Base-by-base conservation (phyloP, 208 protist genomes). In the Acanthamoeba lenticulata region DNA sequence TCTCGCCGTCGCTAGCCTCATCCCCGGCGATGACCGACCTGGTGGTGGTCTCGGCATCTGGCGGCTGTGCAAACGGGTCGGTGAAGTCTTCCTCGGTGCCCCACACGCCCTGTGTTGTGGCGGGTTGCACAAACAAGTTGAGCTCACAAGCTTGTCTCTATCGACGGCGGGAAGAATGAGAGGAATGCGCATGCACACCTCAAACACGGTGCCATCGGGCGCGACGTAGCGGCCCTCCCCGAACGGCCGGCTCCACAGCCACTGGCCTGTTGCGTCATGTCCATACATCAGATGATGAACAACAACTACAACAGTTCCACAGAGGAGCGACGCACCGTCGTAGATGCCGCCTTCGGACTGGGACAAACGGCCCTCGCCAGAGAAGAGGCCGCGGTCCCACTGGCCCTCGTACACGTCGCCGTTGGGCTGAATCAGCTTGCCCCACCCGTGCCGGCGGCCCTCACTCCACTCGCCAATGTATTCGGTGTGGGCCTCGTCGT, bases 331-430 rank as follows among this genome's bases (percentile, higher is more conserved):
- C 13, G 44, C n/a, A 89, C 79, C 79, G 57, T 89, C 42, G 32
- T 38, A 89, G n/a, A 40, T 40, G 49, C 42, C 32, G 21, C 79
- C 79, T 6, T 89, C 49, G 21, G 42, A 3, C 9, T 60, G 42
- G 6, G 49, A 52, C n/a, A 89, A 34, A 9, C 49, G 42, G 7
- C 79, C 79, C n/a, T 89, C 47, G 19, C 79, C 79, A 9, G 79
- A 65, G 79, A 89, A 89, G 44, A 89, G 40, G 57, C 29, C 86
- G 38, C 17, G 21, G 3, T 77, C 60, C 86, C 86, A 92, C 57
- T 92, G 15, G 29, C 86, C 86, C 86, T 92, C 86, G 17, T 38
- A 38, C 38, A 47, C 36, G 36, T 74, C 86, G 11, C 86, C 86
- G 21, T 89, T 34, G 27, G 38, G 21, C 42, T 65, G 79, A 4